Conservation (phyloP, 164 flowering plant species). For the Nelumbo lutea region DNA sequence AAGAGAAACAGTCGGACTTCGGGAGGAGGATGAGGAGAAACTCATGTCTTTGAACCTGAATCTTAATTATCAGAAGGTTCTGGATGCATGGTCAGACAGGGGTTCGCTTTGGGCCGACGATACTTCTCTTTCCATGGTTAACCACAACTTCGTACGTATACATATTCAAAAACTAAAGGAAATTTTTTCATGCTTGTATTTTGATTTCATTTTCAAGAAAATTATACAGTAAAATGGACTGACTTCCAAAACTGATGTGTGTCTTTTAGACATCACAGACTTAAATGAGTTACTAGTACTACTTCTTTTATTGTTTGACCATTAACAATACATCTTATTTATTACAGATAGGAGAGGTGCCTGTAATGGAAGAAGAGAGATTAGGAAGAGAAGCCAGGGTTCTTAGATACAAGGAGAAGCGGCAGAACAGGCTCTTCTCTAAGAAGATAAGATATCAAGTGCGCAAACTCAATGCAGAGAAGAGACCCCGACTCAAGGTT, state of each 20-base stretch:
- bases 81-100: constrained; percentile 64
- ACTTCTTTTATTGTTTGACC: no score
- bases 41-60: constrained; percentile 38
- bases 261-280: no score
- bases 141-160: constrained; percentile 36
- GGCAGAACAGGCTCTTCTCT: constrained; percentile 56
- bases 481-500: constrained; percentile 68
- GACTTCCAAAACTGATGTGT: no score
- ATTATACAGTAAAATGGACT: no score
- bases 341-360: constrained; percentile 52
- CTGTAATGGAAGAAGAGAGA: constrained; percentile 46
- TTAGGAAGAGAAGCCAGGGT: constrained; percentile 66
- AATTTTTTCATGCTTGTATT: not conserved
- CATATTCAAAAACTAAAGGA: not conserved
- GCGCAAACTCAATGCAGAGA: constrained; percentile 74
- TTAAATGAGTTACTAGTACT: no score
- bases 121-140: constrained; percentile 17
- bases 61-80: constrained; percentile 54
- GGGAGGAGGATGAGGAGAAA: constrained; percentile 26
- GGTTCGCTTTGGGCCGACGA: constrained; percentile 47
- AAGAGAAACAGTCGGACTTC: constrained; percentile 23
- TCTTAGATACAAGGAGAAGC: constrained; percentile 64
- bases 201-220: not conserved
- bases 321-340: not conserved
- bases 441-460: constrained; percentile 79